Evolutionary conservation across 495 filamentous ascomycete genomes (phyloP).

Genomic region (Jackrogersella minutella): DNA sequence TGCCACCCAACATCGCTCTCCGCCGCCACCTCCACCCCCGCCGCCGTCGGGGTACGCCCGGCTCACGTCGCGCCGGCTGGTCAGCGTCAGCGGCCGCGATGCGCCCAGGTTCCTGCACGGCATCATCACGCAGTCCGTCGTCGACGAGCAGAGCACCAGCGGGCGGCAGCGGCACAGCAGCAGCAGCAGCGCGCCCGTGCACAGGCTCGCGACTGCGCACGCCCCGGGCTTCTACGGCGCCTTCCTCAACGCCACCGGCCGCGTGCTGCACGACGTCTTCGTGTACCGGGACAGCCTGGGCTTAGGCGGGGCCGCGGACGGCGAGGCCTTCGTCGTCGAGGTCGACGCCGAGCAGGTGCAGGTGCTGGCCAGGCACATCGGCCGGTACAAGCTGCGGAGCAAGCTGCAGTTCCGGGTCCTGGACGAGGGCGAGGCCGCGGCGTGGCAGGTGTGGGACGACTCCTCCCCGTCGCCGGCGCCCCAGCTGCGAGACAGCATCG

Average conservation of each 20-base stretch:
- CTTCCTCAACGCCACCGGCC: slow-evolving; percentile 86
- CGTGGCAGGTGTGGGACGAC: slow-evolving; percentile 74
- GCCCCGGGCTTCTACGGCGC: slow-evolving; percentile 71
- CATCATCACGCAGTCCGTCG: slow-evolving; percentile 78
- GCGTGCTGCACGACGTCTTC: slow-evolving; percentile 88
- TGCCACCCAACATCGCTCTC: slow-evolving; percentile 23
- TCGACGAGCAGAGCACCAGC: slow-evolving; percentile 34
- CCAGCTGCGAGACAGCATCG: slow-evolving; percentile 41
- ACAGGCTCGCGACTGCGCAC: not conserved
- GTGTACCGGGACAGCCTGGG: slow-evolving; percentile 70
- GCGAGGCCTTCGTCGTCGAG: slow-evolving; percentile 75
- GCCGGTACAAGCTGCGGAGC: slow-evolving; percentile 81
- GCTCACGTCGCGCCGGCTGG: slow-evolving; percentile 76
- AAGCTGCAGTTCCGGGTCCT: slow-evolving; percentile 75
- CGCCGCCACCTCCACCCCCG: slow-evolving; percentile 52
- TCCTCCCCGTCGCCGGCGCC: not conserved
- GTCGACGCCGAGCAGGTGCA: slow-evolving; percentile 73
- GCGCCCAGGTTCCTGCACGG: slow-evolving; percentile 87
- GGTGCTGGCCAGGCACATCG: slow-evolving; percentile 71
- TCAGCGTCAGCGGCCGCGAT: slow-evolving; percentile 80
- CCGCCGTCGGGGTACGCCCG: slow-evolving; percentile 58
- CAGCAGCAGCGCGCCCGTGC: slow-evolving; percentile 16
- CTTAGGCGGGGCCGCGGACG: slow-evolving; percentile 49
- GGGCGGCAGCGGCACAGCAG: slow-evolving; percentile 5
- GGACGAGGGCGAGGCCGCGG: slow-evolving; percentile 64